Base-by-base conservation (phyloP, 2,329 filamentous ascomycete species). In the Diaporthe vexans region DNA sequence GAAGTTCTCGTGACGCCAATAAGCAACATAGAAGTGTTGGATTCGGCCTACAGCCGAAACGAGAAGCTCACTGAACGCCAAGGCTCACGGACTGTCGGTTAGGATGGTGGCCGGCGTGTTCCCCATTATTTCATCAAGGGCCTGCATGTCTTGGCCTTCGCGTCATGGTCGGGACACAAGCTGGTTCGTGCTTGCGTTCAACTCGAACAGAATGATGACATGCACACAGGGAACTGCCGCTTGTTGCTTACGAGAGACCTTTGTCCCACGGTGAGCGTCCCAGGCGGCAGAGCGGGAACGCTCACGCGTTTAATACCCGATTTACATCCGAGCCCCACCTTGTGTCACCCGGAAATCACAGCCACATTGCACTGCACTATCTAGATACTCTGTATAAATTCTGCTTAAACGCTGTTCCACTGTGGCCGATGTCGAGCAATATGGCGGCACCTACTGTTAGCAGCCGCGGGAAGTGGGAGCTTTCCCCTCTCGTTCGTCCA, bases 401-500 rank as follows among this genome's bases (percentile, higher is more conserved):
- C 46, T 52, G 46, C 46, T 54, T 40, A 37, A 37, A 52, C 17
- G 37, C 33, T 7, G 13, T 3, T 7, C 13, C 13, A 33, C 33
- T 52, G n/a, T 54, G 11, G 2, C n/a, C 21, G 48, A 37, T 35
- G 29, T 37, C 46, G 21, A 43, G 21, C 46, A 67, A 24, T 67
- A 26, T 67, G 29, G 8, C 29, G 29, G 29, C 7, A 37, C 29
- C 61, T 67, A 33, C 5, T 33, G 29, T 33, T 33, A 19, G 29
- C 11, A 46, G 11, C 19, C 11, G 46, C 61, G 46, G 46, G 26
- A 37, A 52, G 61, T 19, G 21, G 46, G 46, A 8, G 29, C 40
- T 19, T 67, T 52, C 61, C 61, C 61, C 61, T 67, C 61, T 52
- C 19, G 61, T 52, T 67, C 61, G 4, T 52, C 61, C 61, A 67